Evolutionary conservation across 2,329 filamentous ascomycete species (phyloP), one percentile per base, ranked within the genome.

Genomic region (Cercospora sp.): DNA sequence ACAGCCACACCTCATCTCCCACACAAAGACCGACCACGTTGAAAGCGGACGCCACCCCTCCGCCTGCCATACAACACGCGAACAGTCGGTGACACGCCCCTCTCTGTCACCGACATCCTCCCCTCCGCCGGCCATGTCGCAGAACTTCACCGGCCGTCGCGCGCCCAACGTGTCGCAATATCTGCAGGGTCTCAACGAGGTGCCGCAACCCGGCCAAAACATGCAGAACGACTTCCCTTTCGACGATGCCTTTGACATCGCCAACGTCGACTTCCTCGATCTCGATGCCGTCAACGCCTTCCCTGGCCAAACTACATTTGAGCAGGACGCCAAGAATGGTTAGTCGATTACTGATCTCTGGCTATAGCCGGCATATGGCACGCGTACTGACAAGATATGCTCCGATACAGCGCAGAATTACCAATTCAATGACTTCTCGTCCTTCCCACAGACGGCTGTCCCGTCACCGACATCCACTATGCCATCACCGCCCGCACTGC

Each of bases 121-220:
- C 49, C 24, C 16, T 8, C n/a, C 66, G 43, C 28, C 58, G 58
- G 63, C 34, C 66, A 93, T 93, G 91, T 88, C 91, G 79, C 86
- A 84, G 79, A 93, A 89, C 86, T 89, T 86, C 81, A 89, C 86
- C 80, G 90, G 89, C 77, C 90, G 92, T 70, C 89, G 91, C 78
- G 91, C 88, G 75, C 90, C 92, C 77, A 97, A 97, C 80, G 91
- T 97, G 81, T 93, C 93, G 77, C 90, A 93, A 77, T 97, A 95
- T 83, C 86, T 97, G 73, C 90, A 92, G 76, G 91, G 94, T 74
- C 85, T 97, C 76, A 97, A 97, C 83, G 87, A 86, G 57, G 83
- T 90, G 66, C 86, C 86, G 2, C 84, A 89, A 84, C 90, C 69
- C 3, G 88, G 89, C 74, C 87, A 90, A 64, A 85, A 90, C 69